Evolutionary conservation across 2,329 filamentous ascomycete species (phyloP), one percentile per base, ranked within the genome.

Genomic region (Penicillium sp.): DNA sequence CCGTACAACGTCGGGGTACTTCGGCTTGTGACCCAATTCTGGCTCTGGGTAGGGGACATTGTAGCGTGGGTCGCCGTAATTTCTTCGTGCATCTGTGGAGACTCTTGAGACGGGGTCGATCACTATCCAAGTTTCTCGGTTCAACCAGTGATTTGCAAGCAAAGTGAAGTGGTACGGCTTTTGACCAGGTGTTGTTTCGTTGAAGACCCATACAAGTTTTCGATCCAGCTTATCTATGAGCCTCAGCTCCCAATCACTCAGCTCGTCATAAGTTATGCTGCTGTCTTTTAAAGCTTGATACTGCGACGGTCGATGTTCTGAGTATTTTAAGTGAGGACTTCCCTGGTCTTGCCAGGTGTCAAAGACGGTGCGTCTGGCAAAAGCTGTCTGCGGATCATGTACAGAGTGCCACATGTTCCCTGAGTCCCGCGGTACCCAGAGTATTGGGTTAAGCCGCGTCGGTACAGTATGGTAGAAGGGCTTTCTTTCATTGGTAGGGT

Each of bases 141-240:
- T 78, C n/a, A 78, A 50, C 75, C 75, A 78, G 55, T 77, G 76
- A 48, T 76, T 77, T 31, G 74, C 69, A 42, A 77, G 68, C 23
- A 75, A 57, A 25, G 72, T 64, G 54, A 77, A 77, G 57, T 77
- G 73, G 52, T 72, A 77, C 6, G 75, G 70, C 56, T 72, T 75
- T 47, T 72, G 67, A 10, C 75, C 76, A 6, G 76, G 75, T 5
- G 69, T 73, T 23, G 72, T 67, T 56, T 78, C 74, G 42, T 70
- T 63, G 29, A 69, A 67, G 13, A 76, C 59, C 76, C 76, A 78
- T 44, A 69, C 62, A 4, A 78, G 65, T 55, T 69, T 75, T 48
- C 75, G 69, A 56, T 74, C 65, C 43, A 78, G 54, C 23, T 65
- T 61, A 48, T 75, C 63, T 37, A 77, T 62, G 49, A 77, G 56